Base-by-base conservation (phyloP, 352 stramenopile species). In the Globisporangium spiculum region DNA sequence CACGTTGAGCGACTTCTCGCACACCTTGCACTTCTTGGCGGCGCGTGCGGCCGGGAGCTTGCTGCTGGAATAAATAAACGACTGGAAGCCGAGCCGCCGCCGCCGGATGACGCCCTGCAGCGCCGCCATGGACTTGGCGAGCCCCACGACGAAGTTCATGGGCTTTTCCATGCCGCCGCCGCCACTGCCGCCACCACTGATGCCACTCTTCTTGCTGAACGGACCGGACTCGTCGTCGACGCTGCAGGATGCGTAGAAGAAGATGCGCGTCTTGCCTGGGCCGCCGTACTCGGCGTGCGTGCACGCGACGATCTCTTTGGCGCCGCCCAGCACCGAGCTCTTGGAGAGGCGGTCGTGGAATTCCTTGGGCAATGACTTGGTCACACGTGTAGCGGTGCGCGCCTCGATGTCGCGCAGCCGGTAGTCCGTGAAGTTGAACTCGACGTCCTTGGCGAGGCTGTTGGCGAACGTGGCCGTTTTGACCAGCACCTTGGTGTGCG, bases 341-440 rank as follows among this genome's bases (percentile, higher is more conserved):
- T 60, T 70, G n/a, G 65, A 34, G n/a, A 70, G 34, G 1, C 57
- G 73, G 46, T 90, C 78, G 74, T 91, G 81, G 52, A 90, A 76
- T 24, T 83, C 74, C 36, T 83, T 85, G 20, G 83, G 83, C 8
- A 91, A 68, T n/a, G 80, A 87, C 72, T 89, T 91, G 53, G 78
- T 84, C 32, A 91, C 70, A 48, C 84, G 78, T 53, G 83, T 77
- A 4, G 79, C 81, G 2, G 76, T 78, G 24, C 79, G 55, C 4
- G 64, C 56, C 4, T 53, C 64, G 14, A 69, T 58, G 54, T 69
- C 56, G 55, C 56, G 64, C 44, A 53, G 46, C 12, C 57, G 64
- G 22, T 63, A 53, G 41, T 69, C 64, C 8, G 50, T 64, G 34
- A 65, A 69, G 32, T 59, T 36, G 44, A 59, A 69, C 55, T 63